A percentile compares a stretch with the other conserved stretches of the same genome.
Evolutionary conservation across 345 rosid species (phyloP).

Genomic region (Balakata baccata): DNA sequence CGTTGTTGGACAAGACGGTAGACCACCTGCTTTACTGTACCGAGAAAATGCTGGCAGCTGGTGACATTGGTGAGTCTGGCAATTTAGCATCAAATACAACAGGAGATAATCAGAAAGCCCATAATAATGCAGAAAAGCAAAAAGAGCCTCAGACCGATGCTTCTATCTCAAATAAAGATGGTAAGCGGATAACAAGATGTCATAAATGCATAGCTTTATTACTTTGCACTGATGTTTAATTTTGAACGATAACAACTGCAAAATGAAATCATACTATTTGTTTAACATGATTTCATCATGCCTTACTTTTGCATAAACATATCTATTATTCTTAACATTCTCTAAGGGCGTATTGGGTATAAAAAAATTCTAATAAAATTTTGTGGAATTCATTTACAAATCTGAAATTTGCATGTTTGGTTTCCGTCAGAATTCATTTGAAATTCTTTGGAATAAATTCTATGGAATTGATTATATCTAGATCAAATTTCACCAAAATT

Average conservation of each 20-base stretch:
- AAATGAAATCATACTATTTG: background rate
- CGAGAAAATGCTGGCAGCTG: conserved; percentile 49
- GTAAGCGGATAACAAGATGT: conserved; percentile 37
- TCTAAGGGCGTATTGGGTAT: too few species aligned
- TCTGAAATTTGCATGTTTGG: too few species aligned
- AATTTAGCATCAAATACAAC: conserved; percentile 23
- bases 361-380: too few species aligned
- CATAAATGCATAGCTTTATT: conserved; percentile 5
- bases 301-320: background rate
- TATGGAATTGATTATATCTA: too few species aligned
- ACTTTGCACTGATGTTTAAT: background rate
- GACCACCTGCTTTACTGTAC: conserved; percentile 66
- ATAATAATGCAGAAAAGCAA: conserved; percentile 22
- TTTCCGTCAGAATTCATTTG: too few species aligned
- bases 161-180: conserved; percentile 31
- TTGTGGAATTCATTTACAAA: too few species aligned
- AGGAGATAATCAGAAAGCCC: conserved; percentile 21
- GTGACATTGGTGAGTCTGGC: conserved; percentile 25
- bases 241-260: background rate
- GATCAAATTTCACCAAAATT: too few species aligned
- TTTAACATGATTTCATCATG: background rate
- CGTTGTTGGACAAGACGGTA: conserved; percentile 47
- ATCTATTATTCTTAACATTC: too few species aligned
- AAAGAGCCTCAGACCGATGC: conserved; percentile 28
- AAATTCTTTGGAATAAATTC: too few species aligned